phyloP scores from a whole-genome alignment of 495 filamentous ascomycete genomes.

The Lindgomyces ingoldianus region DNA sequence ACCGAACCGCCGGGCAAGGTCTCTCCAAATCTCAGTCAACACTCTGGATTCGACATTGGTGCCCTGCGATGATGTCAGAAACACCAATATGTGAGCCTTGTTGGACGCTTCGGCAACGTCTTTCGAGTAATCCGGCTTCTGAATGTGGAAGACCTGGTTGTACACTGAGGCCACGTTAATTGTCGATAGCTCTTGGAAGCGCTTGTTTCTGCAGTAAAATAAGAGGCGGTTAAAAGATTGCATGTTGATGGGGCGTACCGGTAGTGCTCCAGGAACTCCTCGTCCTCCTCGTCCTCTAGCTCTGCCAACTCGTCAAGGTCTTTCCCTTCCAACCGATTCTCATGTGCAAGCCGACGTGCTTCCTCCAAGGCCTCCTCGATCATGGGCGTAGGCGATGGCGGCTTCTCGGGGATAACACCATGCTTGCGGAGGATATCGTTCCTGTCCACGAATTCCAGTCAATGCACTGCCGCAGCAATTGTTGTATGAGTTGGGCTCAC shows the following conservation, averaged over 20 bases:
- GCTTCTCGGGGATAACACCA: constrained; percentile 93
- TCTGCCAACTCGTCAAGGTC: constrained; percentile 90
- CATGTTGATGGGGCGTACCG: constrained; percentile 46
- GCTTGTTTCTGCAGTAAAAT: constrained; percentile 61
- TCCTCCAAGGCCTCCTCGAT: constrained; percentile 94
- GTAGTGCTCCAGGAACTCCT: constrained; percentile 84
- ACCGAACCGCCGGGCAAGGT: constrained; percentile 77
- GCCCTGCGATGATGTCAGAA: constrained; percentile 73
- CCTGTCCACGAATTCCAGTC: constrained; percentile 53
- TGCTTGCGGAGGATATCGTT: constrained; percentile 98
- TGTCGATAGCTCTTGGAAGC: constrained; percentile 73
- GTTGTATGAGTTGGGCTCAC: constrained; percentile 48
- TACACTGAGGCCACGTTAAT: constrained; percentile 74
- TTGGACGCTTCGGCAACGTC: constrained; percentile 92
- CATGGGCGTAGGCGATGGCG: constrained; percentile 86
- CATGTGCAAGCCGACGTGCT: constrained; percentile 75
- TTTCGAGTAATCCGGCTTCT: constrained; percentile 86
- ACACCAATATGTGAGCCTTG: constrained; percentile 73
- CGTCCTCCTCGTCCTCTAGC: constrained; percentile 93
- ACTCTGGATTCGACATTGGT: constrained; percentile 82
- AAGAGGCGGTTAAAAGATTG: constrained; percentile 30
- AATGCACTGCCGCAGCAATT: not conserved
- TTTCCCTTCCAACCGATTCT: constrained; percentile 89
- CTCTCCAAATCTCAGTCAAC: constrained; percentile 82
- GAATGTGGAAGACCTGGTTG: constrained; percentile 87